phyloP scores from a whole-genome alignment of 306 rosid species.

The Citrullus colocynthis region DNA sequence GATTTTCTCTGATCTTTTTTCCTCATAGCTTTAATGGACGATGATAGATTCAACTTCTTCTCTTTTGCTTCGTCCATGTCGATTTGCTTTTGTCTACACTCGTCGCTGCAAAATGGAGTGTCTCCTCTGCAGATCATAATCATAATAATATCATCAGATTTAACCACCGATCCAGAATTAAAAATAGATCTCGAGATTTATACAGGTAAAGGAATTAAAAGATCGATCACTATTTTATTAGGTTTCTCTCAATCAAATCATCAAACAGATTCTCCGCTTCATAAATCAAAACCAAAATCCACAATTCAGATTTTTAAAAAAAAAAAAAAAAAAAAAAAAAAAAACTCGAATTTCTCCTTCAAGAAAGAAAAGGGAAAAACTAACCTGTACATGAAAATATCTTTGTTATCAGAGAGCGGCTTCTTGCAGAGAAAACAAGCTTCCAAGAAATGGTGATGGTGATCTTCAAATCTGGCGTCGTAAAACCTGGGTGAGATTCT shows the following conservation, averaged over 20 bases:
- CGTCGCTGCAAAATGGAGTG: constrained; percentile 78
- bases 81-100: constrained; percentile 75
- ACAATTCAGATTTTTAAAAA: background rate
- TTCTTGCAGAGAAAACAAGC: constrained; percentile 72
- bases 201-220: background rate
- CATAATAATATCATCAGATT: background rate
- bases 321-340: too few species aligned
- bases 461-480: constrained; percentile 68
- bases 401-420: constrained; percentile 42
- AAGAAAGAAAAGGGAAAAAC: background rate
- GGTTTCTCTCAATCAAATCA: background rate
- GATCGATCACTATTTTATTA: background rate
- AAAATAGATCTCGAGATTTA: background rate
- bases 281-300: background rate
- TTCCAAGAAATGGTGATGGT: constrained; percentile 58
- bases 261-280: background rate
- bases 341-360: too few species aligned
- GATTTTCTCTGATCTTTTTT: constrained; percentile 60
- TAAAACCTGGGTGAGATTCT: constrained; percentile 57
- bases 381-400: constrained; percentile 95
- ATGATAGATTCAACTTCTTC: constrained; percentile 42
- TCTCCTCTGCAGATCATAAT: constrained; percentile 53
- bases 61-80: constrained; percentile 63
- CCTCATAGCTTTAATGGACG: constrained; percentile 59
- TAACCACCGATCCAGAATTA: background rate